A percentile compares a stretch with the other conserved stretches of the same genome.
These are phyloP conservation scores for Caloboletus firmus DNA, from an alignment of 1,284 basidiomycete genomes.

Conservation along the genomic window DNA sequence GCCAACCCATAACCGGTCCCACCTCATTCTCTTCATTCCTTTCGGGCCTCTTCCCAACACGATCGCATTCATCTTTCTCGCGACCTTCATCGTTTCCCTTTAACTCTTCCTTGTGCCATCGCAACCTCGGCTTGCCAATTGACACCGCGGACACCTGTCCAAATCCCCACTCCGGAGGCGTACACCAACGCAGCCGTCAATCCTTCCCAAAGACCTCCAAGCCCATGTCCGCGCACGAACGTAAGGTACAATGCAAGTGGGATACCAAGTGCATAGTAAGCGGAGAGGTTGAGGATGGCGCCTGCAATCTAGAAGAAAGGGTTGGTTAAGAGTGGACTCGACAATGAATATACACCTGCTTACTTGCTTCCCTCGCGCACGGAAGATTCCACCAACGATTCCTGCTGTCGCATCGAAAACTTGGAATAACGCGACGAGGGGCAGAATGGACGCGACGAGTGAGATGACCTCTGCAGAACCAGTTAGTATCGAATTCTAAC, in stretches of 20 bases:
- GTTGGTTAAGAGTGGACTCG: neutral
- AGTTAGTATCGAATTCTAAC: conserved; percentile 7
- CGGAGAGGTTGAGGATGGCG: conserved; percentile 61
- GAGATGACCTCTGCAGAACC: conserved; percentile 50
- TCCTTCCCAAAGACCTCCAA: conserved; percentile 71
- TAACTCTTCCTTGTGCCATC: conserved; percentile 44
- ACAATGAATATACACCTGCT: conserved; percentile 6
- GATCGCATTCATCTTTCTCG: neutral
- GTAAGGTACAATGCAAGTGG: conserved; percentile 68
- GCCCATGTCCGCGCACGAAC: conserved; percentile 48
- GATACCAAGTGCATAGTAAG: conserved; percentile 69
- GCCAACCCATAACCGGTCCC: neutral
- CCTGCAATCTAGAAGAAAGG: conserved; percentile 43
- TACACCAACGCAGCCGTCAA: conserved; percentile 63
- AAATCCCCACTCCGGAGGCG: conserved; percentile 49
- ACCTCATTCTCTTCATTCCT: neutral
- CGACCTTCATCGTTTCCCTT: conserved; percentile 16
- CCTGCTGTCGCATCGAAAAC: conserved; percentile 75
- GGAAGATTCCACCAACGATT: conserved; percentile 73
- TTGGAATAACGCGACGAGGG: conserved; percentile 79
- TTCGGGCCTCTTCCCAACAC: conserved; percentile 31
- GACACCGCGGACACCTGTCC: conserved; percentile 47
- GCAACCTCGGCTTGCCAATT: conserved; percentile 65
- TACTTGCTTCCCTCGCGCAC: conserved; percentile 75
- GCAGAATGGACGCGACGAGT: conserved; percentile 73